Evolutionary conservation across 2,329 filamentous ascomycete species (phyloP), one percentile per base, ranked within the genome.

Genomic region (Diaporthe australafricana): DNA sequence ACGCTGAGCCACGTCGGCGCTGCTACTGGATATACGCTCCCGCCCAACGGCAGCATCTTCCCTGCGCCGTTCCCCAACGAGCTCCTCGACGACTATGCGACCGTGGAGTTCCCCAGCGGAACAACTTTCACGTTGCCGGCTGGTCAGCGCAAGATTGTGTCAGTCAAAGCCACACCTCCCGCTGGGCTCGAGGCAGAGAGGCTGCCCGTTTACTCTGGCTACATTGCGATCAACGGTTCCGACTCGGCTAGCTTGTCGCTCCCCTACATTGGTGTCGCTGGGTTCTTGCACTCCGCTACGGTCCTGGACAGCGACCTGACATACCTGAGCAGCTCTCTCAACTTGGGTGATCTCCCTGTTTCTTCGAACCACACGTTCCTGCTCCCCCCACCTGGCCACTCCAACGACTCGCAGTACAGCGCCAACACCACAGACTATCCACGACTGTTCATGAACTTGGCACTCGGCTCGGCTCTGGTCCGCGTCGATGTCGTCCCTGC

Each of bases 21-120:
- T 16, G 80, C 84, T 16, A 89, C 89, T 3, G 85, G 85, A 68
- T 91, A 90, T 78, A 87, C 89, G 0, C 85, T 85, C 75, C 79
- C 83, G 1, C 76, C 75, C 32, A 75, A 77, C 2, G 76, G 73
- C 42, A 75, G 76, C 35, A 81, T 82, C 52, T 80, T 80, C 56
- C 83, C 86, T 0, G 78, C 79, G 14, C 20, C 69, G 0, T 89
- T 88, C 75, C 87, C 87, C 32, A 86, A 85, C 38, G 81, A 86
- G 11, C 77, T 85, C 7, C 77, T 81, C 1, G 75, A 78, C n/a
- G 78, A 80, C 32, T 81, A 82, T 52, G 87, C 87, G 12, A 81
- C 80, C 1, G 74, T 89, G 38, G 76, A 77, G 52, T 83, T 89
- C 67, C 72, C 78, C 25, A 77, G 71, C 32, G 72, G 68, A 48